Percentiles rank a stretch among this genome's conserved stretches.
Evolutionary conservation across 2,329 filamentous ascomycete species (phyloP).

Genomic region (Aquanectria penicillioides): DNA sequence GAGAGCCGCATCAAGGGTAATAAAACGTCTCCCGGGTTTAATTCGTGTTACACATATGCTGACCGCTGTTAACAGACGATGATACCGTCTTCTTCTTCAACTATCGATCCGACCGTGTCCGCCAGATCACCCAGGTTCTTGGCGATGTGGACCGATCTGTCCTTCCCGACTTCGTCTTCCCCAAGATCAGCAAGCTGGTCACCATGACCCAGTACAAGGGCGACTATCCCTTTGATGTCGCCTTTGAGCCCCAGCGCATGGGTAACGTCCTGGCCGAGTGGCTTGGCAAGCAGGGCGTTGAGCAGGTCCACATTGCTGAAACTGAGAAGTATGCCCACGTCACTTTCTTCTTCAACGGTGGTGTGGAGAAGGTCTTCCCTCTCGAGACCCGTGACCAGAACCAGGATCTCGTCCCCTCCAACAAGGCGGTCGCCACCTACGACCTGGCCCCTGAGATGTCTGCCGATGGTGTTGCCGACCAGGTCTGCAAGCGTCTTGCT

Average conservation of each 20-base stretch:
- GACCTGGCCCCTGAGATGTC: conserved; percentile 97
- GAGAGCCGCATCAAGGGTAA: conserved; percentile 85
- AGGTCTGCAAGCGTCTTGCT: conserved; percentile 85
- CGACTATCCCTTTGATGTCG: conserved; percentile 91
- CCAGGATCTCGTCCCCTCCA: conserved; percentile 83
- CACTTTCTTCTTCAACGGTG: conserved; percentile 99
- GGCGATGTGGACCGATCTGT: conserved; percentile 93
- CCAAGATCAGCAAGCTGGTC: conserved; percentile 83
- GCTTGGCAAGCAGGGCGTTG: conserved; percentile 86
- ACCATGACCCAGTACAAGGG: conserved; percentile 99
- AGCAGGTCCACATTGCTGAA: conserved; percentile 97
- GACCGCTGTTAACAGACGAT: conserved; percentile 65
- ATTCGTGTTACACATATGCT: conserved; percentile 4
- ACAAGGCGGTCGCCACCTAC: conserved; percentile 91
- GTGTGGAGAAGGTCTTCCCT: conserved; percentile 94
- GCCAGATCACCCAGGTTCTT: conserved; percentile 94
- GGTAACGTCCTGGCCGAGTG: conserved; percentile 98
- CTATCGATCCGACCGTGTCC: conserved; percentile 97
- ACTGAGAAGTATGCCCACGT: conserved; percentile 99
- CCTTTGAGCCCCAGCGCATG: conserved; percentile 96
- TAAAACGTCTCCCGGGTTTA: conserved; percentile 28
- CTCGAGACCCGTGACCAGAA: conserved; percentile 89
- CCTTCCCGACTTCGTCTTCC: conserved; percentile 90
- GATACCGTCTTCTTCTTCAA: conserved; percentile 99
- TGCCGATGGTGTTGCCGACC: conserved; percentile 87